phyloP scores from a whole-genome alignment of 106 monocot genomes.

The Posidonia australis region DNA sequence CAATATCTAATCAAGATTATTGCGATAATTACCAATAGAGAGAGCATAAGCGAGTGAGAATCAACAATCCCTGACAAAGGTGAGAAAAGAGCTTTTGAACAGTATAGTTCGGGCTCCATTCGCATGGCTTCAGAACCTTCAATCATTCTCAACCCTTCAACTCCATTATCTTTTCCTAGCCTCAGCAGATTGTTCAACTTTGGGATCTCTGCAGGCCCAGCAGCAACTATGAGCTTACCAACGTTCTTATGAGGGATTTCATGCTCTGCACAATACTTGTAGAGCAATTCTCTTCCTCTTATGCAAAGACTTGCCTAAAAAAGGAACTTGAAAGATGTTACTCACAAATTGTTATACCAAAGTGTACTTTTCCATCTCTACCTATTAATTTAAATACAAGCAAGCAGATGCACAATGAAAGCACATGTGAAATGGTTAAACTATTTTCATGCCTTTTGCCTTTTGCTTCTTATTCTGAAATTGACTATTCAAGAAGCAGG shows the following conservation, averaged over 20 bases:
- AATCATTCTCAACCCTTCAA: conserved; percentile 63
- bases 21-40: conserved; percentile 44
- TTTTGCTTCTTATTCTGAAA: no score
- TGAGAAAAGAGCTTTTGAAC: conserved; percentile 74
- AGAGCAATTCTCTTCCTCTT: conserved; percentile 81
- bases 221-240: conserved; percentile 96
- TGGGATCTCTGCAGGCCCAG: conserved; percentile 52
- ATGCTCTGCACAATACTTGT: conserved; percentile 66
- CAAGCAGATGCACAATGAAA: no score
- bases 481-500: no score
- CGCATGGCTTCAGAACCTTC: conserved; percentile 60
- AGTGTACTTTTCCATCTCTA: not conserved
- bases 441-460: no score
- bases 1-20: not conserved
- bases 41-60: conserved; percentile 82
- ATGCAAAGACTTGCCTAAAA: conserved; percentile 79
- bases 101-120: conserved; percentile 82
- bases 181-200: conserved; percentile 49
- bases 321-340: not conserved
- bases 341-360: not conserved
- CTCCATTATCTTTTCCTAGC: conserved; percentile 55
- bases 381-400: no score
- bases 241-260: conserved; percentile 67
- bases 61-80: conserved; percentile 84
- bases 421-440: no score